Base-by-base conservation (phyloP, 2,329 filamentous ascomycete genomes). In the Coleophoma crateriformis region DNA sequence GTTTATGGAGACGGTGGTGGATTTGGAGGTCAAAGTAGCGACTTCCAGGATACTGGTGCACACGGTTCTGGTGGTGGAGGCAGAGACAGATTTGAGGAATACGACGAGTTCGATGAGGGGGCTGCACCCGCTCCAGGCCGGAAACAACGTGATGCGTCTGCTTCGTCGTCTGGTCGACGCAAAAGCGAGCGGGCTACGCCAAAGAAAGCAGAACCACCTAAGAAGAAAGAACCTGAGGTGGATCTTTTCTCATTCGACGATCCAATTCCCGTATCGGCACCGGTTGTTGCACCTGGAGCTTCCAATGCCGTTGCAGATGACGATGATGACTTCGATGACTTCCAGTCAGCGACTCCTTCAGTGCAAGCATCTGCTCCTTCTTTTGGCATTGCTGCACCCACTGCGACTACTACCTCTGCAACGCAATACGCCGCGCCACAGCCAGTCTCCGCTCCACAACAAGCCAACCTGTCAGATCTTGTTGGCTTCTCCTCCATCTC, bases 1-100 rank as follows among this genome's bases (percentile, higher is more conserved):
- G 91, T 99, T 0, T 97, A 94, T 64, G 92, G 92, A n/a, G 92
- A 97, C 63, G 92, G 92, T 19, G 92, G 92, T 54, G 92, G 91
- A 14, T 96, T 95, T 61, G 90, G 91, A 39, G 90, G 91, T 3
- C 82, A 90, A 62, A 68, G 77, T 17, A 81, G 77, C 58, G 87
- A 89, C 46, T 95, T 87, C 70, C 78, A 82, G 51, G 84, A 88
- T 58, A 70, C 76, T 19, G 58, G 54, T 13, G 50, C 54, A 46
- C 47, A 50, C 32, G 51, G 52, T 20, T 50, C 51, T 14, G 69
- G 54, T 32, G 51, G 56, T 51, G 75, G 74, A 59, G 73, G 84
- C 50, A 74, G 77, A 49, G 90, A 95, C 57, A 81, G 85, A 56
- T 99, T 96, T 60, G 92, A 97, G 60, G 94, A 96, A 69, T 99